A percentile compares a stretch with the other conserved stretches of the same genome.
These are phyloP conservation scores for Colletotrichum zoysiae DNA, from an alignment of 2,329 filamentous ascomycete species.

Conservation along the genomic window DNA sequence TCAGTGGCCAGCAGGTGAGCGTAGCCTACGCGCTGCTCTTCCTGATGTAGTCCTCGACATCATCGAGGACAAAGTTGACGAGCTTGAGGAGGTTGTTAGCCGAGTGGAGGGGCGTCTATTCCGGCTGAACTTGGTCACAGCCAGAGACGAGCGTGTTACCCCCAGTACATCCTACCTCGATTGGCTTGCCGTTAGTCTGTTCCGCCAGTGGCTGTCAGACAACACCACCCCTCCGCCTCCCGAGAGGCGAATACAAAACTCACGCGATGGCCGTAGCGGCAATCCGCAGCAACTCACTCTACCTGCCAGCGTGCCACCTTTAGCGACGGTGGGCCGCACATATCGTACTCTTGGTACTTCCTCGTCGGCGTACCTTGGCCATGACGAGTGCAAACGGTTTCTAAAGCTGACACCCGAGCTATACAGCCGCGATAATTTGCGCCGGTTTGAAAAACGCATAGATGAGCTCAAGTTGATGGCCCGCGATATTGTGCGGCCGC, in stretches of 20 bases:
- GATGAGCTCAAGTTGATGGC: constrained; percentile 90
- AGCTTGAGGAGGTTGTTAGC: constrained; percentile 85
- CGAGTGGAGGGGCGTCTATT: constrained; percentile 87
- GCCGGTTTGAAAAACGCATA: constrained; percentile 86
- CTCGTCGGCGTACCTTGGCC: constrained; percentile 75
- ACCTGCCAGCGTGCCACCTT: constrained; percentile 57
- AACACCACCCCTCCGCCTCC: constrained; percentile 79
- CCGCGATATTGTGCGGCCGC: constrained; percentile 82
- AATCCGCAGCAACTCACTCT: constrained; percentile 51
- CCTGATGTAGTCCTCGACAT: constrained; percentile 85
- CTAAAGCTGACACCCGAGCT: constrained; percentile 85
- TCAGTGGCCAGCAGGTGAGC: constrained; percentile 87
- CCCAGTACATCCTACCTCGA: constrained; percentile 86
- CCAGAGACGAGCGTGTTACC: constrained; percentile 83
- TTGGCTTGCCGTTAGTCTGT: constrained; percentile 89
- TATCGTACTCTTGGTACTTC: constrained; percentile 81
- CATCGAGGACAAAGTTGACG: constrained; percentile 95
- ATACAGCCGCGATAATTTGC: constrained; percentile 88
- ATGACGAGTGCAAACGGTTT: constrained; percentile 92
- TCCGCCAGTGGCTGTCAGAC: constrained; percentile 93
- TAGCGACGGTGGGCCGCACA: constrained; percentile 75
- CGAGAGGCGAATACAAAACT: constrained; percentile 47
- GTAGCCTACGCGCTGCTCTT: constrained; percentile 79
- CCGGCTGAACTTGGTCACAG: constrained; percentile 81
- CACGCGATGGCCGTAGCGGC: constrained; percentile 48